Conservation (phyloP, 2,329 filamentous ascomycete genomes). For the Neobulgaria alba region DNA sequence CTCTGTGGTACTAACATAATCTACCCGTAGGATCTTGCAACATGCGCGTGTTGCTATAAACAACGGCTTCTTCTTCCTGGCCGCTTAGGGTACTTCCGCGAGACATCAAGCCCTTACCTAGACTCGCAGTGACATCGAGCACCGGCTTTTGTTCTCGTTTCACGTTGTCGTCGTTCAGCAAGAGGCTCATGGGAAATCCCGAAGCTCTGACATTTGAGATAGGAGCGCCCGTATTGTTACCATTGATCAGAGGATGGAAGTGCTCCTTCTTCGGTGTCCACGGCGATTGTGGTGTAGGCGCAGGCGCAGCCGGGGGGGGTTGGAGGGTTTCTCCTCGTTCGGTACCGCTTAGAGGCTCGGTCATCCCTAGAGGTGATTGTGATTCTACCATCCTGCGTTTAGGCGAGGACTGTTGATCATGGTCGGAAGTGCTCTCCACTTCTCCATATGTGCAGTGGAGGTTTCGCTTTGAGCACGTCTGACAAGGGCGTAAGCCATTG, state of each 20-base stretch:
- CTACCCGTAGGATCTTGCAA: constrained; percentile 49
- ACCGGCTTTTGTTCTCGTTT: background rate
- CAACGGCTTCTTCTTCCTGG: constrained; percentile 45
- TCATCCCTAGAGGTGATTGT: constrained; percentile 6
- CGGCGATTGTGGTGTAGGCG: background rate
- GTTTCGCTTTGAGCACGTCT: constrained; percentile 46
- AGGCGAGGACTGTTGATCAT: constrained; percentile 24
- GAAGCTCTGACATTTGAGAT: background rate
- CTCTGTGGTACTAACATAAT: constrained; percentile 37
- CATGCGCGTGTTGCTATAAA: constrained; percentile 48
- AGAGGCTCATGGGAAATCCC: background rate
- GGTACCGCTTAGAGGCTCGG: background rate
- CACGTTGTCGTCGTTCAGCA: background rate
- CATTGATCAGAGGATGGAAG: background rate
- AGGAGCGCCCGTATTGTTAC: background rate
- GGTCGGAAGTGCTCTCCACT: constrained; percentile 23
- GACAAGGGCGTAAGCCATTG: constrained; percentile 40
- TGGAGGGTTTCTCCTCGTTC: background rate
- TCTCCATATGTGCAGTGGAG: constrained; percentile 35
- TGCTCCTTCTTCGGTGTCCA: background rate
- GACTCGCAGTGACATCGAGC: background rate
- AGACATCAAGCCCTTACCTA: background rate
- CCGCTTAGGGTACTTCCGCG: constrained; percentile 27
- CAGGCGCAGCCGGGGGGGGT: background rate
- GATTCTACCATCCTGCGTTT: constrained; percentile 21